A percentile compares a stretch with the other conserved stretches of the same genome.
Evolutionary conservation across 139 green algal genomes (phyloP).

Genomic region (Ostreobium quekettii): DNA sequence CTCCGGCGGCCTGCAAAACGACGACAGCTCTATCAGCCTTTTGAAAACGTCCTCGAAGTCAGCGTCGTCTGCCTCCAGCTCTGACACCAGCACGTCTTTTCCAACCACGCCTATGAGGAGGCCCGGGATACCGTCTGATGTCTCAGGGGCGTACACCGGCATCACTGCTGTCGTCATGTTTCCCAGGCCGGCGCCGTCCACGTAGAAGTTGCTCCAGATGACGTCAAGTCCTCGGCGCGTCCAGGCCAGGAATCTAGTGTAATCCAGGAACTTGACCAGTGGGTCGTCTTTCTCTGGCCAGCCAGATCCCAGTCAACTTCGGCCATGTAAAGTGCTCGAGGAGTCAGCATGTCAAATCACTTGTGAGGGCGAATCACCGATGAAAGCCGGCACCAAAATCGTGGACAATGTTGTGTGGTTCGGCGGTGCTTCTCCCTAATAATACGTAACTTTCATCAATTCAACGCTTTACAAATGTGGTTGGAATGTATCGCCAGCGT

Average conservation of each 20-base stretch:
- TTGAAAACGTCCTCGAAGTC: background rate
- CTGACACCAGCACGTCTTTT: background rate
- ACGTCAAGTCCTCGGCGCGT: background rate
- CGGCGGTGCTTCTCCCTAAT: no score
- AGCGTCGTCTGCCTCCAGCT: background rate
- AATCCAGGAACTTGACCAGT: background rate
- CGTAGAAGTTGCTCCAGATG: constrained; percentile 9
- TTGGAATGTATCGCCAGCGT: no score
- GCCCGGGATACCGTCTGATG: background rate
- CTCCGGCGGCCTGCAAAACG: background rate
- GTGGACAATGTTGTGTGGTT: no score
- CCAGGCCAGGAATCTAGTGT: background rate
- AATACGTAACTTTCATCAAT: no score
- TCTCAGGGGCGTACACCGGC: background rate
- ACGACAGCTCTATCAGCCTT: background rate
- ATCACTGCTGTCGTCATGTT: constrained; percentile 13
- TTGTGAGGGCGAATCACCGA: no score
- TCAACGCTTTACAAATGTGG: no score
- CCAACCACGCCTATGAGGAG: constrained; percentile 3
- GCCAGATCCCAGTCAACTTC: no score
- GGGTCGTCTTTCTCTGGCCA: no score
- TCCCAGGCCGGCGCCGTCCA: constrained; percentile 5
- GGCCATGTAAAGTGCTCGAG: no score
- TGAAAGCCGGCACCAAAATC: no score
- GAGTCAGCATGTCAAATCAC: no score